These are phyloP conservation scores for Onygena corvina DNA, from an alignment of 2,329 filamentous ascomycete genomes.

Conservation along the genomic window DNA sequence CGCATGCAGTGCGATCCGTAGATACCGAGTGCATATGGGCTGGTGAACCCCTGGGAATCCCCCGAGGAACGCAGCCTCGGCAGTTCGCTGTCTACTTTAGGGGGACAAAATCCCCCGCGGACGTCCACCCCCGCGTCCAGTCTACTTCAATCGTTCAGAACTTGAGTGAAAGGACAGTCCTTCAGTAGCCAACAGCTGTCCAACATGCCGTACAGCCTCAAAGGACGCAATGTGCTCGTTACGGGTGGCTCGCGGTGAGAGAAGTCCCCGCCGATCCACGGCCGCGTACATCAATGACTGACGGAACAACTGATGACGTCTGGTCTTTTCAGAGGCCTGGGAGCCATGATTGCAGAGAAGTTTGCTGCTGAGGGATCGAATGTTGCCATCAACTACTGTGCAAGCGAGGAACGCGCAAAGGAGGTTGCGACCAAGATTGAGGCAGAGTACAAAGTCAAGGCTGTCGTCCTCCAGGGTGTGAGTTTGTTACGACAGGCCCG, in stretches of 20 bases:
- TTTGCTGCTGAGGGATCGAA: conserved; percentile 59
- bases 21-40: too few species aligned
- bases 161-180: too few species aligned
- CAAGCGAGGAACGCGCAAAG: conserved; percentile 48
- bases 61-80: too few species aligned
- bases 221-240: conserved; percentile 50
- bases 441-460: conserved; percentile 39
- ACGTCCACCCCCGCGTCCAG: too few species aligned
- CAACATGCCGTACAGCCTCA: conserved; percentile 51
- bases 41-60: too few species aligned
- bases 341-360: conserved; percentile 53
- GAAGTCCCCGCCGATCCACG: background rate
- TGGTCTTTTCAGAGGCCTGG: conserved; percentile 50
- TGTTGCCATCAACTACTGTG: conserved; percentile 62
- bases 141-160: too few species aligned
- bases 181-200: too few species aligned
- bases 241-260: conserved; percentile 52
- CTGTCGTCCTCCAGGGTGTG: conserved; percentile 50
- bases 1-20: too few species aligned
- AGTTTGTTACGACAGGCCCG: too few species aligned
- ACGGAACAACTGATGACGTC: background rate
- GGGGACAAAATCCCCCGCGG: too few species aligned
- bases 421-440: conserved; percentile 46
- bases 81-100: too few species aligned
- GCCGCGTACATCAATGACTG: conserved; percentile 1